Percentiles rank a stretch among this genome's conserved stretches.
Conservation (phyloP, 768 basidiomycete genomes). For the Mycena leptocephala region DNA sequence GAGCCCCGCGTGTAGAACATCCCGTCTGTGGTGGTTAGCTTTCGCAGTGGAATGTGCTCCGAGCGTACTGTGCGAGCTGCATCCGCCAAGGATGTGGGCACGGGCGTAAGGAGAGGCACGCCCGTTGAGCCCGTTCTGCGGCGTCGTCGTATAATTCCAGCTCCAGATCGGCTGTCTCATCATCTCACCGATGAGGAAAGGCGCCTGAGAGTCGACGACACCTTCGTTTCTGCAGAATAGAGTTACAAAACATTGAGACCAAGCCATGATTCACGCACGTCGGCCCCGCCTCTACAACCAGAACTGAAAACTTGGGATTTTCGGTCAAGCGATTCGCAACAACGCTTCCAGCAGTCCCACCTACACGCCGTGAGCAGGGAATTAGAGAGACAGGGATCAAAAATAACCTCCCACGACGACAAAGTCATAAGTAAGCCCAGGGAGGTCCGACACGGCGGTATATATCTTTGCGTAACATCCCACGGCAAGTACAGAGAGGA, state of each 20-base stretch:
- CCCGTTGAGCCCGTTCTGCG: constrained; percentile 34
- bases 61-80: constrained; percentile 44
- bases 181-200: not conserved
- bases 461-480: constrained; percentile 16
- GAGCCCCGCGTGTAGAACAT: constrained; percentile 52
- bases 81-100: constrained; percentile 45
- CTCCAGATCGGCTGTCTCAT: not conserved
- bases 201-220: constrained; percentile 17
- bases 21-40: constrained; percentile 36
- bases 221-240: constrained; percentile 13
- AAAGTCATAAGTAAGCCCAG: constrained; percentile 18
- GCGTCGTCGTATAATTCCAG: constrained; percentile 37
- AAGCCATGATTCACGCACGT: not conserved
- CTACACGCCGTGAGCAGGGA: constrained; percentile 11
- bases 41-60: not conserved
- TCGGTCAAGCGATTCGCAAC: constrained; percentile 35
- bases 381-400: not conserved
- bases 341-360: constrained; percentile 29
- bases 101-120: constrained; percentile 7
- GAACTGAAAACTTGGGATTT: constrained; percentile 24
- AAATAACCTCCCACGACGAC: constrained; percentile 22
- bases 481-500: not conserved
- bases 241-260: not conserved
- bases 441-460: not conserved
- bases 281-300: constrained; percentile 33